phyloP scores from a whole-genome alignment of 2,329 filamentous ascomycete genomes.

The Chrysoporthe cubensis region DNA sequence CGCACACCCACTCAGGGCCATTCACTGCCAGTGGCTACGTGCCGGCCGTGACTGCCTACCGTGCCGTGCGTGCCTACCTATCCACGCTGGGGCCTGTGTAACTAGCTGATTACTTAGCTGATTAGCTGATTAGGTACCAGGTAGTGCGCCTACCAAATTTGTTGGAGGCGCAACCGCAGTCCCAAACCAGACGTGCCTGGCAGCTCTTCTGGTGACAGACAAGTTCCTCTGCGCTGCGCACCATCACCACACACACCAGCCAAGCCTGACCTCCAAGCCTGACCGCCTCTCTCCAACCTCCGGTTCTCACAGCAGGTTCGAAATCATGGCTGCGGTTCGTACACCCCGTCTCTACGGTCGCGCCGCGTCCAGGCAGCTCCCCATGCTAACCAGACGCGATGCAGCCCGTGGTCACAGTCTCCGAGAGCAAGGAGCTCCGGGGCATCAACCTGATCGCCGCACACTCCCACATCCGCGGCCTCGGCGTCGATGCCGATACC shows the following conservation, averaged over 20 bases:
- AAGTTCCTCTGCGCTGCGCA: background rate
- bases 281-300: background rate
- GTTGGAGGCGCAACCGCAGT: background rate
- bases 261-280: background rate
- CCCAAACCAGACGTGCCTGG: background rate
- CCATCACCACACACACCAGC: background rate
- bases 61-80: too few relatives aligned
- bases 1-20: background rate
- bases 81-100: too few relatives aligned
- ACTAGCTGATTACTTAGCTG: background rate
- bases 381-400: constrained; percentile 20
- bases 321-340: constrained; percentile 31
- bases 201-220: background rate
- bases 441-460: constrained; percentile 97
- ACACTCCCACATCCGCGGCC: constrained; percentile 95
- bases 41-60: too few relatives aligned
- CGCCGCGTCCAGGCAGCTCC: background rate
- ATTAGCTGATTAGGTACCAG: background rate
- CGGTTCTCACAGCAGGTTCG: background rate
- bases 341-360: background rate
- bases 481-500: constrained; percentile 90
- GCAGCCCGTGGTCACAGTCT: constrained; percentile 74
- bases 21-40: background rate
- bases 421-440: constrained; percentile 93
- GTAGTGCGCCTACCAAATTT: constrained; percentile 1